Conservation (phyloP, 805 yeast species). For the Starmerella vaccinii region DNA sequence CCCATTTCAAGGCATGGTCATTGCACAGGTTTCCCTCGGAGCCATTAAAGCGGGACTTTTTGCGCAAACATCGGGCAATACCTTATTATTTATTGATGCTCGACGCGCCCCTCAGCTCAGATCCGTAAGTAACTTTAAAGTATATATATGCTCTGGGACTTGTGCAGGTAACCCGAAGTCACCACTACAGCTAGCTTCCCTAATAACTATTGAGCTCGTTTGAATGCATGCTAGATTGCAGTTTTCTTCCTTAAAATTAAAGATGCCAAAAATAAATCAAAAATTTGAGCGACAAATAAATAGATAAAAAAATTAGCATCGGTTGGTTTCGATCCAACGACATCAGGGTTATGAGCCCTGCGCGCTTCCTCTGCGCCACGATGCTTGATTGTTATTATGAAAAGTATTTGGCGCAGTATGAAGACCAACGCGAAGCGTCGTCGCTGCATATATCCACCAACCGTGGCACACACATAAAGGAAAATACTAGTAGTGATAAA, state of each 20-base stretch:
- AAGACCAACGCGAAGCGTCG: neutral
- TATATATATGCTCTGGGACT: no score
- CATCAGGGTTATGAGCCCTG: conserved; percentile 95
- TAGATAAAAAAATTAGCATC: conserved; percentile 49
- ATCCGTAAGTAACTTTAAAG: neutral
- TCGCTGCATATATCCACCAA: no score
- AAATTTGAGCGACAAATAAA: neutral
- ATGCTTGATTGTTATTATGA: conserved; percentile 10
- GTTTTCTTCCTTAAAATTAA: no score
- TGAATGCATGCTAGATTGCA: no score
- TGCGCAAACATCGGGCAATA: neutral
- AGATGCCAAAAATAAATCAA: no score
- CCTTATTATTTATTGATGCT: conserved; percentile 1
- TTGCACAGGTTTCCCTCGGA: conserved; percentile 31
- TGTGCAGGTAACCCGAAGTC: no score
- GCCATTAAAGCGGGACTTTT: neutral
- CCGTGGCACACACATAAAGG: no score
- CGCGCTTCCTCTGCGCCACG: conserved; percentile 68
- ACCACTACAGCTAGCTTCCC: no score
- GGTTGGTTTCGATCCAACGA: conserved; percentile 87
- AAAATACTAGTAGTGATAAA: no score
- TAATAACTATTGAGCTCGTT: no score
- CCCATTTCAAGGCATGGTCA: conserved; percentile 61
- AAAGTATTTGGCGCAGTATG: no score
- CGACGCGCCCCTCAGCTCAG: neutral